phyloP scores from a whole-genome alignment of 2,329 filamentous ascomycete genomes.

The Coniella lustricola region DNA sequence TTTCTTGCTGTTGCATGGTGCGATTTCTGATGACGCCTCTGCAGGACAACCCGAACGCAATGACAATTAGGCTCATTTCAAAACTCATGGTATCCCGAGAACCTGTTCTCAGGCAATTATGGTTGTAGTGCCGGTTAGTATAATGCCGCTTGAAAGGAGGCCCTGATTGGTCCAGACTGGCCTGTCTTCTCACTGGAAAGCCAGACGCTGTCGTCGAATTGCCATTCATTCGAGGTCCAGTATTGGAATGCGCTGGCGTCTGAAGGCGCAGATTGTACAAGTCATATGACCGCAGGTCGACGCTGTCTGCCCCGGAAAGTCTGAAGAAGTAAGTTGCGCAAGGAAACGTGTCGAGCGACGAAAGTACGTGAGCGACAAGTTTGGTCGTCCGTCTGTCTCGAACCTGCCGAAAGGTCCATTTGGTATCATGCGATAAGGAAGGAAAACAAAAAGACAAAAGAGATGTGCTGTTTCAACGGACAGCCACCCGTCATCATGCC shows the following conservation, averaged over 20 bases:
- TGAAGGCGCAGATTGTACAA: conserved; percentile 8
- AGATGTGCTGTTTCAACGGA: background rate
- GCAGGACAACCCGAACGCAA: no score
- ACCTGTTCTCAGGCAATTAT: no score
- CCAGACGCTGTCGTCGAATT: background rate
- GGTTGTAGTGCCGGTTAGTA: no score
- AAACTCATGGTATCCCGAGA: no score
- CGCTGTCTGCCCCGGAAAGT: conserved; percentile 10
- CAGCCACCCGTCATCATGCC: conserved; percentile 25
- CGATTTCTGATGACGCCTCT: no score
- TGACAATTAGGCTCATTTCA: no score
- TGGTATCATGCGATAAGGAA: background rate
- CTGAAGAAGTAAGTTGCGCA: conserved; percentile 8
- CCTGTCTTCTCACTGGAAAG: no score
- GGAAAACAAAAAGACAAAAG: background rate
- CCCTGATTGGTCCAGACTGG: no score
- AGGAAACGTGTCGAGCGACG: conserved; percentile 2
- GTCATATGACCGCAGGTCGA: conserved; percentile 11
- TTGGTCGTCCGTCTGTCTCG: background rate
- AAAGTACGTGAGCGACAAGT: conserved; percentile 13
- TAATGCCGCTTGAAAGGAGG: no score
- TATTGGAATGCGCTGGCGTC: background rate
- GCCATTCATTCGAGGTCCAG: background rate
- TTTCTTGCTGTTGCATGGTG: no score
- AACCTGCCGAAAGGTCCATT: conserved; percentile 5